phyloP scores from a whole-genome alignment of 345 rosid genomes.

The Mallotus nudiflorus region DNA sequence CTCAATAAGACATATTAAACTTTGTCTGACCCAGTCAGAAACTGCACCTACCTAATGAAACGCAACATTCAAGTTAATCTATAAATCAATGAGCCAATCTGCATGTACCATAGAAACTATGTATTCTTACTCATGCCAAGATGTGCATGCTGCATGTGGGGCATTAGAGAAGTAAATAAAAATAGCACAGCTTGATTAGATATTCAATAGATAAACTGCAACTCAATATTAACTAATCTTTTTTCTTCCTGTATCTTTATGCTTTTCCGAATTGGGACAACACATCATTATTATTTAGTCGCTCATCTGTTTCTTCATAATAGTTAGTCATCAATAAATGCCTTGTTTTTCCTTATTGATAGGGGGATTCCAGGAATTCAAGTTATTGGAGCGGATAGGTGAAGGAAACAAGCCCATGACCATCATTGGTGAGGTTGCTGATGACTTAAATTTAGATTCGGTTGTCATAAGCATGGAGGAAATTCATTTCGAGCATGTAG shows the following conservation, averaged over 20 bases:
- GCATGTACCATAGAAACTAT: too few relatives aligned
- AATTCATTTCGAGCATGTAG: slow-evolving; percentile 94
- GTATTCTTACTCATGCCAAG: not conserved
- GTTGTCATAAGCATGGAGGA: slow-evolving; percentile 97
- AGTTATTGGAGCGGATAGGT: slow-evolving; percentile 81
- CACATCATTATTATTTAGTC: not conserved
- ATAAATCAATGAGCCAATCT: not conserved
- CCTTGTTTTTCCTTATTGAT: not conserved
- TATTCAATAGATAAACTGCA: not conserved
- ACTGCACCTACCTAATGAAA: not conserved
- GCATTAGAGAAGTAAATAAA: too few relatives aligned
- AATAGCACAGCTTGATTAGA: too few relatives aligned
- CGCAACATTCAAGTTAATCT: not conserved
- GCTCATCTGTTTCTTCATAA: not conserved
- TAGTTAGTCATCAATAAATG: too few relatives aligned
- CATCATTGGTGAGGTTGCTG: slow-evolving; percentile 94
- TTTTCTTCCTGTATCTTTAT: not conserved
- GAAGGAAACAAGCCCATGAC: slow-evolving; percentile 86
- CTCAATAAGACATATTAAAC: too few relatives aligned
- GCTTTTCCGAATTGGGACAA: too few relatives aligned
- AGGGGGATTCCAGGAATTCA: slow-evolving; percentile 95
- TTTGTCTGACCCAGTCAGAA: not conserved
- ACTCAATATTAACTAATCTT: slow-evolving; percentile 1
- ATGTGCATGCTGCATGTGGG: slow-evolving; percentile 1
- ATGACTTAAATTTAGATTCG: slow-evolving; percentile 77